Base-by-base conservation (phyloP, 768 basidiomycete species). In the Tylopilus plumbeoviolaceoides region DNA sequence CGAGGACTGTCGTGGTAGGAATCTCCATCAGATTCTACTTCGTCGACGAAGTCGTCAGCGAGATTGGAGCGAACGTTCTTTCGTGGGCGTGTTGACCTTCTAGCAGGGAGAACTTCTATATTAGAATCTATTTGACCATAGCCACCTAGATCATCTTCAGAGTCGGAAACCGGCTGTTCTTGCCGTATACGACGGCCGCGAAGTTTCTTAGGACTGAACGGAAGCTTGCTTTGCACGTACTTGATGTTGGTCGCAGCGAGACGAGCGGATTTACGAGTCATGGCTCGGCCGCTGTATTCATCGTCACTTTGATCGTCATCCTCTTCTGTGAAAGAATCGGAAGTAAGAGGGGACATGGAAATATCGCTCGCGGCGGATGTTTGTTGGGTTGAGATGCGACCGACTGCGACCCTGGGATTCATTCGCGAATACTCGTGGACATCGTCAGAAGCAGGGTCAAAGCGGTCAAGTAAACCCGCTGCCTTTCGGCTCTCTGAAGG, bases 201-300 rank as follows among this genome's bases (percentile, higher is more conserved):
- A 35, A 79, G 78, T 68, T 84, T 89, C 63, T 68, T 78, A 0
- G 88, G 85, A 60, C 85, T 88, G 68, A 84, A 88, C 7, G 85
- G 85, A 33, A 87, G 75, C 35, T 64, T 62, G 46, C 62, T 67
- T 60, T 71, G 66, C 25, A 2, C 25, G 31, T 56, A 39, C 30
- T 46, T 53, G 48, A 11, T 23, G 14, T 44, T 27, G 18, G 20
- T 41, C 36, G 49, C 38, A 35, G 54, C 45, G 14, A 59, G 51
- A 38, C 64, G 64, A n/a, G 49, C 20, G 7, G 61, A 59, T 45
- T 56, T 63, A 39, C 63, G 65, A 20, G 48, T 43, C 25, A 38
- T 30, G 17, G 20, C 20, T 28, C 2, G 51, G 21, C 44, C 17
- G 23, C 33, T 8, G 44, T 49, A 58, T 38, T 53, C 49, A 21